Evolutionary conservation across 371 early-diverging fungal species (phyloP), one percentile per base, ranked within the genome.

Genomic region (Mucor indicus): DNA sequence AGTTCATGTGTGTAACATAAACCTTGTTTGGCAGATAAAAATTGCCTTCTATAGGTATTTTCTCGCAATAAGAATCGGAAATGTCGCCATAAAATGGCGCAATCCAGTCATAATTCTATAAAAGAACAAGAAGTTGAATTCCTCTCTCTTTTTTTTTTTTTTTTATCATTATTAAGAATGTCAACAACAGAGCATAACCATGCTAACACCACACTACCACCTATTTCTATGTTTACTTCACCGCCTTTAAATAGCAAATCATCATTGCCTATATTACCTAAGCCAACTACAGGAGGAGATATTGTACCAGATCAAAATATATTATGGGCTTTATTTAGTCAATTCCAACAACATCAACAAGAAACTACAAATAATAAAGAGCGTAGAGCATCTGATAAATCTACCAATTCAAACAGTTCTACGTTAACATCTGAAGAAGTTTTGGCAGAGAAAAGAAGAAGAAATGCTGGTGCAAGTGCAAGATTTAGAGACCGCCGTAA

Each of bases 401-500:
- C 40, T 23, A 13, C 51, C 9, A 19, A 33, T 1, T 7, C 17
- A 24, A 29, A 25, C 38, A 42, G 17, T 22, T 12, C 30, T 6
- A 38, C 15, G 0, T 24, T 56, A 24, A 38, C 57, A 4, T 69
- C 75, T 7, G 77, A 70, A 27, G 51, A 65, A 23, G 62, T 79
- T 1, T 44, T 84, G 16, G 80, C 79, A 15, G 85, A 85, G 55
- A 79, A 83, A 48, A 58, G 81, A 36, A 63, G 75, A 46, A 52
- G 81, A 22, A 80, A 80, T 48, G 81, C 81, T 29, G 73, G 73
- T 19, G 81, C 81, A 0, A 74, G 75, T 6, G 78, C 78, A 24
- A 60, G 81, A 7, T 80, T 80, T 37, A 67, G 81, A 31, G 81
- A 77, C 50, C 74, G 81, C 23, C 72, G 81, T 17, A 80, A 80